Conservation (phyloP, 306 rosid genomes). For the Calophaca sinica region DNA sequence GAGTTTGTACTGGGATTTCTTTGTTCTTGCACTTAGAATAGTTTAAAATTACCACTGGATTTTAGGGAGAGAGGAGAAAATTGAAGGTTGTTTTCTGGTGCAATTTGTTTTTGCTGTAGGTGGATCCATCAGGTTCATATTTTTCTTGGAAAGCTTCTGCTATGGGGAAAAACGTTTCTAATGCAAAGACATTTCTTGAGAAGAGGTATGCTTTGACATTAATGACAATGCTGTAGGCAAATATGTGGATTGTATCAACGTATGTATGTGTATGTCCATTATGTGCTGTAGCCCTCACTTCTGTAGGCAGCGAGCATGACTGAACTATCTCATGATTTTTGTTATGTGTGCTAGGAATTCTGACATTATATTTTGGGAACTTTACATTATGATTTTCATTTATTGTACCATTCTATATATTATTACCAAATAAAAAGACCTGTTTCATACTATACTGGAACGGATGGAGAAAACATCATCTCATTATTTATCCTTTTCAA, state of each 20-base stretch:
- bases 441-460: background rate
- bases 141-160: conserved; percentile 99
- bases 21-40: conserved; percentile 15
- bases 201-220: conserved; percentile 70
- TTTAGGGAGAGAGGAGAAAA: background rate
- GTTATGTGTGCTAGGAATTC: background rate
- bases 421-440: background rate
- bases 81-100: conserved; percentile 30
- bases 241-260: conserved; percentile 7
- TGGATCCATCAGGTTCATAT: conserved; percentile 96
- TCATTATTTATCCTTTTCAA: background rate
- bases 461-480: background rate
- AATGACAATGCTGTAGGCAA: conserved; percentile 1
- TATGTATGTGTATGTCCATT: conserved; percentile 17
- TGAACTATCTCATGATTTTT: background rate
- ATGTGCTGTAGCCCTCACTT: background rate
- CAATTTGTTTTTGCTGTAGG: conserved; percentile 59
- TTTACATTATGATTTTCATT: too few species aligned
- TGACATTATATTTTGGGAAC: background rate
- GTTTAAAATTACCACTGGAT: conserved; percentile 6
- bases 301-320: background rate
- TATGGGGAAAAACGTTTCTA: conserved; percentile 98
- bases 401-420: background rate
- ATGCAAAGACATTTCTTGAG: conserved; percentile 97
- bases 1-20: background rate